phyloP scores from a whole-genome alignment of 2,329 filamentous ascomycete genomes.

The Talaromyces sp. region DNA sequence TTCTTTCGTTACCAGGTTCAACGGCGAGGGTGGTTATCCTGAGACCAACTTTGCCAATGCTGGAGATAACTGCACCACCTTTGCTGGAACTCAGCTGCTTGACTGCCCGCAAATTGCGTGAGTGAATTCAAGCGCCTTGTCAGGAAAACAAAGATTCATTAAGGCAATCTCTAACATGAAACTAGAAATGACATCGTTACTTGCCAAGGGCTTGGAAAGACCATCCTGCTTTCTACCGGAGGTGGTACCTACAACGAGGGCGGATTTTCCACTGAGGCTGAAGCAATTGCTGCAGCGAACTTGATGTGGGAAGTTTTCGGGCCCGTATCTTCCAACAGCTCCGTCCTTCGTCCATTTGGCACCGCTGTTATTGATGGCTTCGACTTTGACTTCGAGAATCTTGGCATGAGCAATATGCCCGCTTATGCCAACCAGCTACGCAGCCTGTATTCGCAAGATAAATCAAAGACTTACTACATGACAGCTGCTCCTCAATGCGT shows the following conservation, averaged over 20 bases:
- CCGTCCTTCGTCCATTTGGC: slow-evolving; percentile 63
- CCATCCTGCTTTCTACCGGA: slow-evolving; percentile 68
- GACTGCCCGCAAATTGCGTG: slow-evolving; percentile 65
- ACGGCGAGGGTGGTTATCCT: slow-evolving; percentile 47
- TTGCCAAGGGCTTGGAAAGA: slow-evolving; percentile 67
- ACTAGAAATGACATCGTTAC: slow-evolving; percentile 47
- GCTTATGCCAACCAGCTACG: slow-evolving; percentile 60
- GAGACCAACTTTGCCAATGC: slow-evolving; percentile 64
- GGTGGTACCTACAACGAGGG: slow-evolving; percentile 69
- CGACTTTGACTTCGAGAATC: slow-evolving; percentile 70
- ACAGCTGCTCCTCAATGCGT: slow-evolving; percentile 66
- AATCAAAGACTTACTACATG: slow-evolving; percentile 55
- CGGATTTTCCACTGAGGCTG: slow-evolving; percentile 55
- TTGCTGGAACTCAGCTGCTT: slow-evolving; percentile 57
- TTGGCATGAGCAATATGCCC: slow-evolving; percentile 54
- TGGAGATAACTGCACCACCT: slow-evolving; percentile 58
- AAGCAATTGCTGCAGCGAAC: slow-evolving; percentile 56
- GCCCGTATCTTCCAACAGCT: slow-evolving; percentile 45
- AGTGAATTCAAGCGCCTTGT: slow-evolving; percentile 22
- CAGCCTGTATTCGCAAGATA: slow-evolving; percentile 50
- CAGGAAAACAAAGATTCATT: slow-evolving; percentile 2
- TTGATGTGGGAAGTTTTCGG: slow-evolving; percentile 70
- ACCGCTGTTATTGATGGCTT: slow-evolving; percentile 67
- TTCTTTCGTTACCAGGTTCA: slow-evolving; percentile 60
- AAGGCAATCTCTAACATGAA: not conserved